phyloP scores from a whole-genome alignment of 1,139 yeast species.

The Blastobotrys indianensis region DNA sequence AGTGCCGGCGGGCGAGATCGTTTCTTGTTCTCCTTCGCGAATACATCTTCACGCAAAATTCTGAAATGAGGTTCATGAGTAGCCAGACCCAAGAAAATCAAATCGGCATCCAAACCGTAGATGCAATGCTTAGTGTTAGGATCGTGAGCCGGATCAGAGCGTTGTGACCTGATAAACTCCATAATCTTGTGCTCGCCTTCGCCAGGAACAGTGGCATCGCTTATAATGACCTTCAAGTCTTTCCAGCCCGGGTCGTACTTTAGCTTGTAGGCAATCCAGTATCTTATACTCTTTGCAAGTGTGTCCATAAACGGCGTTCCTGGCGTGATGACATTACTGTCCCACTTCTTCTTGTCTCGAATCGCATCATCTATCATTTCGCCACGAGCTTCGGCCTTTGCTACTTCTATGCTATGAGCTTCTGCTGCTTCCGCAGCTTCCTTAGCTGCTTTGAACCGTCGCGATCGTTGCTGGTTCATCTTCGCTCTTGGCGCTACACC shows the following conservation, averaged over 20 bases:
- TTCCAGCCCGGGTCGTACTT: slow-evolving; percentile 92
- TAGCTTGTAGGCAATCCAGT: slow-evolving; percentile 86
- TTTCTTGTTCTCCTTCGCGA: slow-evolving; percentile 60
- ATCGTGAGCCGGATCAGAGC: slow-evolving; percentile 67
- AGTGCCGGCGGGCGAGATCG: slow-evolving; percentile 28
- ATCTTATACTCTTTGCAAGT: slow-evolving; percentile 75
- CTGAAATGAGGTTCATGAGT: slow-evolving; percentile 97
- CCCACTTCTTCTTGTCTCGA: slow-evolving; percentile 56
- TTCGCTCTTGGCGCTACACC: slow-evolving; percentile 99
- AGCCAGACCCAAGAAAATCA: slow-evolving; percentile 92
- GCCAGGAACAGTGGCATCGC: slow-evolving; percentile 99
- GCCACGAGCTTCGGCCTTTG: slow-evolving; percentile 45
- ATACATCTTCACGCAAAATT: slow-evolving; percentile 92
- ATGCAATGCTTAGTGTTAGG: slow-evolving; percentile 92
- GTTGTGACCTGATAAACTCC: slow-evolving; percentile 83
- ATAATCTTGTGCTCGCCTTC: slow-evolving; percentile 99
- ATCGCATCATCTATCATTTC: slow-evolving; percentile 39
- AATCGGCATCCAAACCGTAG: slow-evolving; percentile 96
- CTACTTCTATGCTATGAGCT: slow-evolving; percentile 47
- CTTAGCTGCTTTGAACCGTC: slow-evolving; percentile 91
- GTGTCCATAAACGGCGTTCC: slow-evolving; percentile 98
- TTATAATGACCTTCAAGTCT: slow-evolving; percentile 69
- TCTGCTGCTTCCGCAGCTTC: slow-evolving; percentile 60
- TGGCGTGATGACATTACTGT: slow-evolving; percentile 96
- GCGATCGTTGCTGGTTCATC: slow-evolving; percentile 96